These are phyloP conservation scores for Microdochium nivale DNA, from an alignment of 2,329 filamentous ascomycete genomes.

Conservation along the genomic window DNA sequence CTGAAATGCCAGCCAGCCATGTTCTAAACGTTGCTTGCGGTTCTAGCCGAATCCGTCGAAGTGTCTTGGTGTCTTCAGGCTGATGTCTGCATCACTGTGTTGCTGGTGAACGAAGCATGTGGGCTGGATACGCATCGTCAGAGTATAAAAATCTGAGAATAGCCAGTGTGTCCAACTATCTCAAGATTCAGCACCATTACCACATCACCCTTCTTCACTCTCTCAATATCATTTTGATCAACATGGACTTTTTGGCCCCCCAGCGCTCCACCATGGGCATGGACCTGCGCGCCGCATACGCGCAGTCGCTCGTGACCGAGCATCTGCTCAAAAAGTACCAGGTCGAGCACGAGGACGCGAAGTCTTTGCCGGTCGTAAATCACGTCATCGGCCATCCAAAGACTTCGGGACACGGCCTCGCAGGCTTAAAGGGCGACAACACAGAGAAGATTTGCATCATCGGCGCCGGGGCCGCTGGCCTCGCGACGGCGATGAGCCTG, in stretches of 20 bases:
- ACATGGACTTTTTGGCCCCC: not conserved
- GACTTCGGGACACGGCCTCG: not conserved
- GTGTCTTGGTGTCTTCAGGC: not conserved
- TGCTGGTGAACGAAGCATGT: too few species aligned
- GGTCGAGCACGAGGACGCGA: not conserved
- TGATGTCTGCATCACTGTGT: not conserved
- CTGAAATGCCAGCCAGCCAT: not conserved
- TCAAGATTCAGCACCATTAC: not conserved
- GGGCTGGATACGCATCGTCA: too few species aligned
- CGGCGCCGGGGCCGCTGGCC: constrained; percentile 7
- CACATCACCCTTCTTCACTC: too few species aligned
- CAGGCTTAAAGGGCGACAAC: not conserved
- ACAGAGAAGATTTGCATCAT: constrained; percentile 6
- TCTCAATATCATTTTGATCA: too few species aligned
- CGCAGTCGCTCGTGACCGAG: not conserved
- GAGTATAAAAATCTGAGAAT: too few species aligned
- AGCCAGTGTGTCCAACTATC: not conserved
- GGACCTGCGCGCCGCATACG: not conserved
- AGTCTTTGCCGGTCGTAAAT: not conserved
- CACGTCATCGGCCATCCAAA: not conserved
- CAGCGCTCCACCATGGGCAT: not conserved
- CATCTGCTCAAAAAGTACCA: not conserved
- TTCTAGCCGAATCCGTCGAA: not conserved
- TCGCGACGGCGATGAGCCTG: constrained; percentile 10
- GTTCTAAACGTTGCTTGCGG: not conserved